phyloP scores from a whole-genome alignment of 305 asterid species.

The Andrographis paniculata region DNA sequence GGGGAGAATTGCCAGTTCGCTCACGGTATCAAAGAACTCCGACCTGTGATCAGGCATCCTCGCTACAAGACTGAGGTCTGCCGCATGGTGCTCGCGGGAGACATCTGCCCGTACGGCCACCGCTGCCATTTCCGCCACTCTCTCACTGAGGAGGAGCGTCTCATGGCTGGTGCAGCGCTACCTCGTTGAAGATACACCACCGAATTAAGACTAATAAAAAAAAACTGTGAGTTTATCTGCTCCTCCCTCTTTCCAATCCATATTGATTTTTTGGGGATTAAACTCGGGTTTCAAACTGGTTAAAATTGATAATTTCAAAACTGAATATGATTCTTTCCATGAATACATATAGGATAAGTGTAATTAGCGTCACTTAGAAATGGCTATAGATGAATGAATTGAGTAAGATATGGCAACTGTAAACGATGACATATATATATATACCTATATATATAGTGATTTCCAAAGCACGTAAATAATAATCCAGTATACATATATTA shows the following conservation, averaged over 20 bases:
- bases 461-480: no score
- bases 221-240: not conserved
- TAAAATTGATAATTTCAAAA: no score
- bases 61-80: constrained; percentile 82
- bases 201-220: not conserved
- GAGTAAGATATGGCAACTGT: not conserved
- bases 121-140: constrained; percentile 86
- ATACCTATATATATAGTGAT: not conserved
- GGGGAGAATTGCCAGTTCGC: constrained; percentile 69
- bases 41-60: constrained; percentile 81
- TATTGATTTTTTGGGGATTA: no score
- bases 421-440: not conserved
- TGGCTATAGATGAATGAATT: not conserved
- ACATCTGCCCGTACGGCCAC: constrained; percentile 68
- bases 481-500: no score
- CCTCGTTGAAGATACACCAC: not conserved
- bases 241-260: no score
- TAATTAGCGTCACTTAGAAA: no score
- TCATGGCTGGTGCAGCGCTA: constrained; percentile 17
- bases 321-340: no score
- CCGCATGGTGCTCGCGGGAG: constrained; percentile 71
- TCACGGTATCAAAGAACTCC: constrained; percentile 63
- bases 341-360: no score
- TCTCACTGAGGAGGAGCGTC: constrained; percentile 62
- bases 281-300: no score